phyloP scores from a whole-genome alignment of 2,329 filamentous ascomycete genomes.

The Alternaria atra region DNA sequence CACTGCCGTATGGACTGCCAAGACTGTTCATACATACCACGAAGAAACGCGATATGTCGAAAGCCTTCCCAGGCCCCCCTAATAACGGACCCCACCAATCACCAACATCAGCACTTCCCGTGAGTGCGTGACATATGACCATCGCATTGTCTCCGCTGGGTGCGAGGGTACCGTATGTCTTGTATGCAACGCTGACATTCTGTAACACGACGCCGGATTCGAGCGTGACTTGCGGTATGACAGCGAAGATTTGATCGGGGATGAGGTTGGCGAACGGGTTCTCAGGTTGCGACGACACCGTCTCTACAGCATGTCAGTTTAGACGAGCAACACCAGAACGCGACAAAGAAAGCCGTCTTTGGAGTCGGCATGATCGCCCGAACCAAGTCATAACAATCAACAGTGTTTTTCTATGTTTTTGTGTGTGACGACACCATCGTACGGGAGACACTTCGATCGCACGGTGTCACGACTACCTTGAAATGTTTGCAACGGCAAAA shows the following conservation, averaged over 20 bases:
- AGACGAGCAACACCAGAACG: constrained; percentile 2
- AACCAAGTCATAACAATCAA: not conserved
- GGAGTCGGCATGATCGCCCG: not conserved
- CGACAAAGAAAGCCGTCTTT: not conserved
- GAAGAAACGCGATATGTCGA: constrained; percentile 85
- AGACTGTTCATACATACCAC: constrained; percentile 86
- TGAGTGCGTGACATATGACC: constrained; percentile 83
- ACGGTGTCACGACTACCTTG: not conserved
- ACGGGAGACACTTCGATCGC: not conserved
- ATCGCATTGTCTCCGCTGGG: constrained; percentile 68
- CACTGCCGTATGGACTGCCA: constrained; percentile 85
- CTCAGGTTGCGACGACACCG: constrained; percentile 73
- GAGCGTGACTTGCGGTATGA: constrained; percentile 88
- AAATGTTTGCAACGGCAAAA: constrained; percentile 10
- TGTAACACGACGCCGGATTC: constrained; percentile 86
- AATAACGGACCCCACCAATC: constrained; percentile 91
- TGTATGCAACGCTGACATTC: constrained; percentile 76
- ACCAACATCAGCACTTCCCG: constrained; percentile 82
- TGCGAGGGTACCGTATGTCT: constrained; percentile 67
- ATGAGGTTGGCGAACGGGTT: constrained; percentile 91
- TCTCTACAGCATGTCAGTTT: constrained; percentile 41
- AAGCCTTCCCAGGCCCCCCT: constrained; percentile 78
- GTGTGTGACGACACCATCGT: not conserved
- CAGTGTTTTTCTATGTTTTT: not conserved
- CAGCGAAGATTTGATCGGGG: constrained; percentile 84